These are phyloP conservation scores for Calonectria henricotiae DNA, from an alignment of 2,329 filamentous ascomycete genomes.

Conservation along the genomic window DNA sequence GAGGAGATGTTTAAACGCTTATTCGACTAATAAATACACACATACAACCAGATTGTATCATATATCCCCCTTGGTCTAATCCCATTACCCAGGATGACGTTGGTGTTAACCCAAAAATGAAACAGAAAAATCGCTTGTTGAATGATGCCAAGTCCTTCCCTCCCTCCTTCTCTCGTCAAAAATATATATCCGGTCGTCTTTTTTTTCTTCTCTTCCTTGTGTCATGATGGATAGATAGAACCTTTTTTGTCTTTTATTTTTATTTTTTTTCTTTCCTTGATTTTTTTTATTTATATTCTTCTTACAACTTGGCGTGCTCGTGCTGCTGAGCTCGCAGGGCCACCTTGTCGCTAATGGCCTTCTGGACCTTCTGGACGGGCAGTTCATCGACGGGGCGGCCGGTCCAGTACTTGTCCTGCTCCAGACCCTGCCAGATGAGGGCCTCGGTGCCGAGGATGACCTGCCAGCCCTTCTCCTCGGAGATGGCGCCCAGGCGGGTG, in stretches of 20 bases:
- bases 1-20: conserved; percentile 1
- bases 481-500: conserved; percentile 77
- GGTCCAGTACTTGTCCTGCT: conserved; percentile 79
- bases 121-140: conserved; percentile 6
- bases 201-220: neutral
- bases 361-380: conserved; percentile 48
- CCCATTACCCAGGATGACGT: neutral
- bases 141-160: conserved; percentile 6
- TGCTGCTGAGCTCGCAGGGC: conserved; percentile 46
- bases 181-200: conserved; percentile 5
- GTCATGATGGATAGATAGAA: neutral
- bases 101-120: conserved; percentile 11
- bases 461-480: conserved; percentile 77
- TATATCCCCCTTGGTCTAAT: neutral
- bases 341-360: conserved; percentile 50
- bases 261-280: neutral
- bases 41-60: conserved; percentile 1
- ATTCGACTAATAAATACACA: conserved; percentile 16
- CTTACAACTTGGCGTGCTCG: conserved; percentile 40
- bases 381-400: conserved; percentile 73
- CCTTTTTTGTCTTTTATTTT: neutral
- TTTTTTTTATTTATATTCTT: neutral
- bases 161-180: conserved; percentile 1
- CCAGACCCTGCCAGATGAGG: conserved; percentile 83
- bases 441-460: conserved; percentile 84